Percentiles rank a stretch among this genome's conserved stretches.
Evolutionary conservation across 2,329 filamentous ascomycete genomes (phyloP).

Genomic region (Aspergillus japonicus): DNA sequence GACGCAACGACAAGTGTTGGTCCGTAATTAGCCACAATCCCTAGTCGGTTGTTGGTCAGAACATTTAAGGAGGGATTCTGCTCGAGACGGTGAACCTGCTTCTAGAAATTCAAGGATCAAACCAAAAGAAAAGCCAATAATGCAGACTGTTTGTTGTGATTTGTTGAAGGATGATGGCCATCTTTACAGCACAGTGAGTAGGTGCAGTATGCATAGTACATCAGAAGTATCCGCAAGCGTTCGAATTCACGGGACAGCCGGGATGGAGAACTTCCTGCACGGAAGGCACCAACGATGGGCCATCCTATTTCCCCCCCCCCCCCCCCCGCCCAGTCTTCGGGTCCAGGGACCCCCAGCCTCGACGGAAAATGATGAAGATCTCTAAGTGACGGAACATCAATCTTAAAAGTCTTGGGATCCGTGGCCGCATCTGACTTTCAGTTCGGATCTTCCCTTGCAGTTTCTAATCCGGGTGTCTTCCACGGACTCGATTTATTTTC

Average conservation of each 20-base stretch:
- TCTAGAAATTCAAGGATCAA: too few species aligned
- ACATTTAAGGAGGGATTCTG: not conserved
- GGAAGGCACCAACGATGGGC: not conserved
- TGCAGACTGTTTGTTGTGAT: too few species aligned
- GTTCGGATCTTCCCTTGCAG: not conserved
- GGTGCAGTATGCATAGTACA: too few species aligned
- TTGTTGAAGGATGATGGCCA: too few species aligned
- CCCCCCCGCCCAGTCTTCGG: not conserved
- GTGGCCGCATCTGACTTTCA: not conserved
- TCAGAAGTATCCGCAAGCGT: not conserved
- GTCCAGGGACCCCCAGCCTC: not conserved
- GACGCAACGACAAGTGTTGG: slow-evolving; percentile 1
- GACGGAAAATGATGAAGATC: not conserved
- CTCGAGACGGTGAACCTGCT: too few species aligned
- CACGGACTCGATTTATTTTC: not conserved
- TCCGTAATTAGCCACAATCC: not conserved
- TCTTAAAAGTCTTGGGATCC: not conserved
- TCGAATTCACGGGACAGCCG: not conserved
- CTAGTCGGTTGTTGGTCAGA: not conserved
- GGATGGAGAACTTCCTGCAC: not conserved
- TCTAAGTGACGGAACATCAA: not conserved
- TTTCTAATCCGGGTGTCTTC: not conserved
- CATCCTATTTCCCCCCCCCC: not conserved
- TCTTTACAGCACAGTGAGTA: too few species aligned
- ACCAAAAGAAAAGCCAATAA: not conserved